Conservation (phyloP, 768 basidiomycete species). For the Agaricus blazei region DNA sequence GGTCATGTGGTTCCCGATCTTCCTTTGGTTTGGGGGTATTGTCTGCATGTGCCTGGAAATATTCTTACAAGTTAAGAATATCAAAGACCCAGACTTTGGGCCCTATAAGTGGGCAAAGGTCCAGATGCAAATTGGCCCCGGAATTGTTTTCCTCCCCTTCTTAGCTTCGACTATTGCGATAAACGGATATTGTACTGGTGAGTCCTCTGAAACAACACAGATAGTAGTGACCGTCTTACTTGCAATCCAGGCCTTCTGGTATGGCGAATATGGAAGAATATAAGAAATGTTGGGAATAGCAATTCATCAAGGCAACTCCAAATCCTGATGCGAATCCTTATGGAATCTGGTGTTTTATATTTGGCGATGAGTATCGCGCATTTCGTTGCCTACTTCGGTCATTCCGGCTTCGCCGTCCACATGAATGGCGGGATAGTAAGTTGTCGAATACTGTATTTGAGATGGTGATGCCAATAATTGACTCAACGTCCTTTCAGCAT, state of each 20-base stretch:
- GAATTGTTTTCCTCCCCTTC: slow-evolving; percentile 8
- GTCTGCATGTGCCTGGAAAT: slow-evolving; percentile 1
- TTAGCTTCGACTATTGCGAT: slow-evolving; percentile 9
- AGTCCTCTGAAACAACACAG: background rate
- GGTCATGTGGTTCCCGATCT: background rate
- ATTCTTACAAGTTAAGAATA: slow-evolving; percentile 1
- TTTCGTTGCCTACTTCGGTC: background rate
- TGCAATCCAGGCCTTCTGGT: background rate
- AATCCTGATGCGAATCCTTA: slow-evolving; percentile 1
- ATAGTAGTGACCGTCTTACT: background rate
- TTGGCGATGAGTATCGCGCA: slow-evolving; percentile 3
- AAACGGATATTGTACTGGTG: slow-evolving; percentile 10
- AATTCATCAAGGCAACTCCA: background rate
- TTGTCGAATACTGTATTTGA: background rate
- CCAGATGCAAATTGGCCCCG: slow-evolving; percentile 6
- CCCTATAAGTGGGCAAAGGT: background rate
- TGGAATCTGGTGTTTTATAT: slow-evolving; percentile 7
- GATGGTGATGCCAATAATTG: background rate
- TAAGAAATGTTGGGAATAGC: background rate
- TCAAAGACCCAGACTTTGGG: slow-evolving; percentile 1
- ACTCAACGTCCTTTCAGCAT: background rate
- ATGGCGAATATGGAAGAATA: background rate
- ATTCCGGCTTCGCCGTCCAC: background rate
- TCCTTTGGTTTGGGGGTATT: slow-evolving; percentile 9
- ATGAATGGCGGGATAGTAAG: background rate